These are phyloP conservation scores for Lentinula sp. DNA, from an alignment of 768 basidiomycete genomes.

Conservation along the genomic window DNA sequence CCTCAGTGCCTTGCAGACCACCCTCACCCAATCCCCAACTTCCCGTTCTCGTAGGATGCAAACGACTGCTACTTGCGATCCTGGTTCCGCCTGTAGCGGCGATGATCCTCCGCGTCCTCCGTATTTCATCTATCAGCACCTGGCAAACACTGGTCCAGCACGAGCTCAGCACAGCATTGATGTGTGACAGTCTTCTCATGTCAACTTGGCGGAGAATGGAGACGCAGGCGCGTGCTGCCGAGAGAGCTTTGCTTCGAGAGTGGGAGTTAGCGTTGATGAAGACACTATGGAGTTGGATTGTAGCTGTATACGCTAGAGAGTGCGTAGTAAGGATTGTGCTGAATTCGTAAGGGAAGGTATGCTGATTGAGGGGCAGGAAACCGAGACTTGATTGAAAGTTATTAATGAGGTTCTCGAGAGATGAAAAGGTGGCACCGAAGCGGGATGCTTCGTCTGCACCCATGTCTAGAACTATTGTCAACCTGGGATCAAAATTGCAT, in stretches of 20 bases:
- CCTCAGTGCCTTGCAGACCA: constrained; percentile 28
- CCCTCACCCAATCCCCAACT: background rate
- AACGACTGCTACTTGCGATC: background rate
- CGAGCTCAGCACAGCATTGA: constrained; percentile 6
- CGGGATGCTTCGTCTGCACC: constrained; percentile 12
- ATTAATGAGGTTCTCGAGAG: constrained; percentile 20
- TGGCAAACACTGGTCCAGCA: constrained; percentile 7
- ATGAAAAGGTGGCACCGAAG: constrained; percentile 17
- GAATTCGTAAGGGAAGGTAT: background rate
- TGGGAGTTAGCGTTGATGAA: constrained; percentile 11
- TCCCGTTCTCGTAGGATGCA: background rate
- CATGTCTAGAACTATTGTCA: constrained; percentile 10
- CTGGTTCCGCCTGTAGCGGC: background rate
- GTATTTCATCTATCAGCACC: constrained; percentile 1
- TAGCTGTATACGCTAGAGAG: constrained; percentile 19
- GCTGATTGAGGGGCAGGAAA: constrained; percentile 5
- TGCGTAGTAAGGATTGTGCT: constrained; percentile 19
- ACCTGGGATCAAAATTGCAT: background rate
- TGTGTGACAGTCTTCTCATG: background rate
- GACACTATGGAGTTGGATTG: constrained; percentile 18
- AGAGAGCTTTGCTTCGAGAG: constrained; percentile 2
- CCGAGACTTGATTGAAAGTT: constrained; percentile 11
- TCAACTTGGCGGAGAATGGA: constrained; percentile 1
- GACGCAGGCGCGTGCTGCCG: constrained; percentile 1
- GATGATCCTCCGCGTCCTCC: background rate